A percentile compares a stretch with the other conserved stretches of the same genome.
Conservation (phyloP, 495 filamentous ascomycete species). For the Talaromyces thailandensis region DNA sequence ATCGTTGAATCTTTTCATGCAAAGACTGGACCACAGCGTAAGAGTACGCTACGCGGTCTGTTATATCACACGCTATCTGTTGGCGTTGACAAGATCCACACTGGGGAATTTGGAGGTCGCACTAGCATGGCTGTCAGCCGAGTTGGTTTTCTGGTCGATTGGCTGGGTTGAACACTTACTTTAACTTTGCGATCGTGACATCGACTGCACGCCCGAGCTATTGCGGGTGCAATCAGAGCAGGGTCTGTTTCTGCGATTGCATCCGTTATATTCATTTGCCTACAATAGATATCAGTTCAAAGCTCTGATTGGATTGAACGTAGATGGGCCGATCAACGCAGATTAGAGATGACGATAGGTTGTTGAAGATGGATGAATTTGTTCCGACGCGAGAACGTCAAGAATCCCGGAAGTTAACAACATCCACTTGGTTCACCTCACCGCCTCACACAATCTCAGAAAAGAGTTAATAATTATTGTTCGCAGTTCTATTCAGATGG, state of each 20-base stretch:
- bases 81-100: background rate
- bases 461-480: background rate
- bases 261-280: background rate
- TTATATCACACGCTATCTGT: background rate
- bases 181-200: background rate
- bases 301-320: too few species aligned
- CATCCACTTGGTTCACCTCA: background rate
- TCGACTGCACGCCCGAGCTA: background rate
- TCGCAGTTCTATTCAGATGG: background rate
- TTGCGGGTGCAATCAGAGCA: background rate
- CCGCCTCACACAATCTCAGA: background rate
- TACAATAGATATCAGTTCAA: too few species aligned
- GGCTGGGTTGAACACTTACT: background rate
- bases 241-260: background rate
- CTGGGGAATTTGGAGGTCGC: background rate
- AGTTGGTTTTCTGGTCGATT: background rate
- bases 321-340: too few species aligned
- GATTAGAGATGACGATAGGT: background rate
- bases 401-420: background rate
- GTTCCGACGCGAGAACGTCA: background rate
- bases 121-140: background rate
- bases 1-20: background rate
- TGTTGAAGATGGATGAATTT: background rate
- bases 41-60: background rate
- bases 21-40: background rate